Evolutionary conservation across 208 protist species (phyloP).

Genomic region (Tetramitus jugosus): DNA sequence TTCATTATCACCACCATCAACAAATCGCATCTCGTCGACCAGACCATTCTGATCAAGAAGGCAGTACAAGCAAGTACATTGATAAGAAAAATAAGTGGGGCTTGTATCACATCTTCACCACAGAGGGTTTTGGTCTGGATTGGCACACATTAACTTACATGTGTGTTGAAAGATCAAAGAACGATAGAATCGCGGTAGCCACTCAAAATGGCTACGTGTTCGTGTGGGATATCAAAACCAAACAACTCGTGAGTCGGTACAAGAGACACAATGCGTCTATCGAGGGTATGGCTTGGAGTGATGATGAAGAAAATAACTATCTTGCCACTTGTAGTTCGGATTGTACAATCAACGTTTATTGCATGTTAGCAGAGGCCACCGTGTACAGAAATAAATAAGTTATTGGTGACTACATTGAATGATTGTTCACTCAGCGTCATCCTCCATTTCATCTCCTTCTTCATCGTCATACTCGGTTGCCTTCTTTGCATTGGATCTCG

Average conservation of each 20-base stretch:
- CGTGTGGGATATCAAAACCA: background rate
- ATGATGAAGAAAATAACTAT: background rate
- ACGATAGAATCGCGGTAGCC: background rate
- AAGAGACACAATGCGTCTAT: background rate
- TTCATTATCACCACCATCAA: background rate
- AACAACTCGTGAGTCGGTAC: background rate
- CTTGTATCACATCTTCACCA: background rate
- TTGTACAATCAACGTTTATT: slow-evolving; percentile 14
- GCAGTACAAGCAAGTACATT: background rate
- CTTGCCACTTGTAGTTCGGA: background rate
- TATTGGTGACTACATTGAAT: too few species aligned
- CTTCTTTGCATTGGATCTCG: too few species aligned
- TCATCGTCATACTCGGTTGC: too few species aligned
- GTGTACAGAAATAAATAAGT: too few species aligned
- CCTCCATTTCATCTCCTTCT: too few species aligned
- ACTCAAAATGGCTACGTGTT: slow-evolving; percentile 19
- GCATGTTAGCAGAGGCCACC: too few species aligned
- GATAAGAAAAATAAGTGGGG: background rate
- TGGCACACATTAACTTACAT: slow-evolving; percentile 15
- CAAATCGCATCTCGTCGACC: too few species aligned
- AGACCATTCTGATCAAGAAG: slow-evolving; percentile 2
- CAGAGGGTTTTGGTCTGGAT: background rate
- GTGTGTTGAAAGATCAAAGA: background rate
- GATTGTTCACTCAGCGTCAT: too few species aligned
- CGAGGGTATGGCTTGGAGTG: background rate